Percentiles rank a stretch among this genome's conserved stretches.
phyloP scores from a whole-genome alignment of 768 basidiomycete genomes.

The Termitomyces bulborhizus region DNA sequence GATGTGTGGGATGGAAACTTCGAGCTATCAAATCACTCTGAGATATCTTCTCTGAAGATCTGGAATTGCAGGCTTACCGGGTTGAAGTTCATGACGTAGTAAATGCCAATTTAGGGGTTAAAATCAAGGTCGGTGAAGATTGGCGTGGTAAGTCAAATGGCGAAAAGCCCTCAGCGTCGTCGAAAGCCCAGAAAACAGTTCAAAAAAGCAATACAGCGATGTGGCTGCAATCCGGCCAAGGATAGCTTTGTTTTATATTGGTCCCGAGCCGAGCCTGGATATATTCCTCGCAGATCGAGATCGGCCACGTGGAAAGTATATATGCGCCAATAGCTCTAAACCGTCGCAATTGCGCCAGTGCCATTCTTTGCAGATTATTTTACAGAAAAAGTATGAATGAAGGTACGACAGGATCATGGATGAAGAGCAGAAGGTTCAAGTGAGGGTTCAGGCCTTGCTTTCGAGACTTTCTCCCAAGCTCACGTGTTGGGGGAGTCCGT shows the following conservation, averaged over 20 bases:
- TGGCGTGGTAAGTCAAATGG: constrained; percentile 8
- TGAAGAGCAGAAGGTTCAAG: not conserved
- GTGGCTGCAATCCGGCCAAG: not conserved
- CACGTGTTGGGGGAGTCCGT: not conserved
- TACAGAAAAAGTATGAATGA: not conserved
- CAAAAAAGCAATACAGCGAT: constrained; percentile 5
- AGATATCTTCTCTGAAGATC: not conserved
- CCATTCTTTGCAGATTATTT: not conserved
- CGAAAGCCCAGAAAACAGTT: constrained; percentile 4
- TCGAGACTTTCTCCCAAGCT: not conserved
- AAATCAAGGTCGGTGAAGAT: constrained; percentile 4
- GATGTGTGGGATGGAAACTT: constrained; percentile 66
- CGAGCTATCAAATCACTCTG: constrained; percentile 33
- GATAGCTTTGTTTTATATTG: constrained; percentile 4
- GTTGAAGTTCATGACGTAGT: constrained; percentile 39
- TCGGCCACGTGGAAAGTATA: not conserved
- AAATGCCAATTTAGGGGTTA: not conserved
- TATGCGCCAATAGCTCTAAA: not conserved
- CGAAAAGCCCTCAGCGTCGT: constrained; percentile 16
- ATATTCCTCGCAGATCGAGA: not conserved
- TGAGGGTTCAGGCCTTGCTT: not conserved
- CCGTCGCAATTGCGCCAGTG: not conserved
- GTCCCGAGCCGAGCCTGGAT: not conserved
- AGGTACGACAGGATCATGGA: not conserved
- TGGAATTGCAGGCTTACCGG: constrained; percentile 30